Conservation (phyloP, 2,329 filamentous ascomycete species). For the Talaromyces islandicus region DNA sequence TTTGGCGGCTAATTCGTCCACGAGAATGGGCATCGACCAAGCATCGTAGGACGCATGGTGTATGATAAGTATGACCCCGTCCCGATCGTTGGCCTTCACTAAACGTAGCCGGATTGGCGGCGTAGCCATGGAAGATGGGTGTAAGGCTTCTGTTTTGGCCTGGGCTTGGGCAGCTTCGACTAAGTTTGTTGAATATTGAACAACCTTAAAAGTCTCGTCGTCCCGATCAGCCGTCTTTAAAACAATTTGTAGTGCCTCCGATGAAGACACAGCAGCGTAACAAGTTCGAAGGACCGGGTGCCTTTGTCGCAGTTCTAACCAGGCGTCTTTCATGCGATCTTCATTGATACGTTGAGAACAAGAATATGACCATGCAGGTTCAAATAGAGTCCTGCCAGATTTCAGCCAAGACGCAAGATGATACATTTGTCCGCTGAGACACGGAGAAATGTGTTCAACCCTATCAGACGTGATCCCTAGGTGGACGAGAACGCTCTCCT, state of each 20-base stretch:
- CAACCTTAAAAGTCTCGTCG: constrained; percentile 17
- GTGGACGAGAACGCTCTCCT: constrained; percentile 12
- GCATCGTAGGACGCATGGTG: constrained; percentile 33
- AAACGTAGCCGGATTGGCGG: constrained; percentile 26
- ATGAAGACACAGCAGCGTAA: constrained; percentile 22
- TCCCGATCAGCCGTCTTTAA: constrained; percentile 17
- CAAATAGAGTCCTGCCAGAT: constrained; percentile 24
- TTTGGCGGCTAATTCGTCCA: constrained; percentile 23
- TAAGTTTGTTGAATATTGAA: constrained; percentile 11
- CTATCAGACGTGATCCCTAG: constrained; percentile 13
- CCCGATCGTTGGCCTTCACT: constrained; percentile 19
- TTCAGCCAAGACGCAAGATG: constrained; percentile 29
- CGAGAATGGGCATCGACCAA: constrained; percentile 28
- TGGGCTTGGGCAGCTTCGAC: constrained; percentile 14
- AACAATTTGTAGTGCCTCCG: constrained; percentile 24
- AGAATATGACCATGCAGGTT: constrained; percentile 25
- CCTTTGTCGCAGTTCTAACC: constrained; percentile 23
- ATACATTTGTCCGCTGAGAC: constrained; percentile 27
- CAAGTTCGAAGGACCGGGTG: constrained; percentile 28
- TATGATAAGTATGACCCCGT: constrained; percentile 25
- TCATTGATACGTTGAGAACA: constrained; percentile 18
- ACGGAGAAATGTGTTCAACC: constrained; percentile 24
- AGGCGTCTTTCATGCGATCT: constrained; percentile 21
- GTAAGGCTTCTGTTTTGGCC: constrained; percentile 17
- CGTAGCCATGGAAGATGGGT: constrained; percentile 24